Conservation (phyloP, 305 asterid genomes). For the Nicotiana rustica region DNA sequence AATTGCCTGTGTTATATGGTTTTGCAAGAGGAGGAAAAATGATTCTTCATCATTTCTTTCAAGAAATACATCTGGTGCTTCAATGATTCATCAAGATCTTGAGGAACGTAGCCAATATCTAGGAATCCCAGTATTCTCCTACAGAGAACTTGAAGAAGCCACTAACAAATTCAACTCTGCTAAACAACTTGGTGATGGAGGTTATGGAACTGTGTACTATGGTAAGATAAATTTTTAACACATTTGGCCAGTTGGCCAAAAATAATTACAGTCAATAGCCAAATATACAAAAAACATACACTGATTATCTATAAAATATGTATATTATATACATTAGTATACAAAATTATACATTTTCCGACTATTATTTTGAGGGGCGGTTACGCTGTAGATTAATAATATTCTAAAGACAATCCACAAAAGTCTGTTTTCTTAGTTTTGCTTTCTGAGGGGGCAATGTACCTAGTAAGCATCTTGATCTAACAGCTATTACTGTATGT, state of each 20-base stretch:
- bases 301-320: too few species aligned
- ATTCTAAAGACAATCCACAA: neutral
- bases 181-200: conserved; percentile 71
- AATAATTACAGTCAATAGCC: too few species aligned
- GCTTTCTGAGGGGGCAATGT: neutral
- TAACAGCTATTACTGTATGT: conserved; percentile 15
- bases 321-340: too few species aligned
- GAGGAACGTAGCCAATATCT: conserved; percentile 51
- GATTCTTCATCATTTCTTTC: conserved; percentile 38
- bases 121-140: conserved; percentile 66
- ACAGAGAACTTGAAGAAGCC: conserved; percentile 63
- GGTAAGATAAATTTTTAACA: conserved; percentile 46
- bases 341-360: too few species aligned
- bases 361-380: too few species aligned
- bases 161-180: conserved; percentile 56
- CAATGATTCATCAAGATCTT: conserved; percentile 50
- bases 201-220: conserved; percentile 68
- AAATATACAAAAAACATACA: too few species aligned
- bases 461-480: neutral
- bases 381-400: too few species aligned
- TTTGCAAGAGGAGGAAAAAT: conserved; percentile 44
- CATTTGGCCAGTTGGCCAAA: too few species aligned
- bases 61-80: conserved; percentile 50
- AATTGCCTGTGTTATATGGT: conserved; percentile 30
- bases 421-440: neutral